Evolutionary conservation across 106 monocot species (phyloP), one percentile per base, ranked within the genome.

Genomic region (Dendrobium nobile): DNA sequence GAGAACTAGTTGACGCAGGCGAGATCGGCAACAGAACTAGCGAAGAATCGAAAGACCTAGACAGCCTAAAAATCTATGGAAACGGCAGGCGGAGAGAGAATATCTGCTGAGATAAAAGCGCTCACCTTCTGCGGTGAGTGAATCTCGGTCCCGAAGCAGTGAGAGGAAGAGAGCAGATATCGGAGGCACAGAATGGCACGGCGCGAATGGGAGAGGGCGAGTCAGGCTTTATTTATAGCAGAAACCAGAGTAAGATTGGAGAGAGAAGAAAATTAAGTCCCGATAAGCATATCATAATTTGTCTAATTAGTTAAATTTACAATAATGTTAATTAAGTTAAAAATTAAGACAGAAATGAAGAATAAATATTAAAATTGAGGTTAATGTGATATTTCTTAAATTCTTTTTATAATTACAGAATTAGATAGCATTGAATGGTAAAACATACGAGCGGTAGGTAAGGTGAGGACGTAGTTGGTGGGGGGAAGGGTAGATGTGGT

Each of bases 151-250:
- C 13, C 81, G 17, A 67, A n/a, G 44, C 22, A 40, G 37, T 6
- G 81, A 54, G 81, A 56, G 74, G 56, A n/a, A 15, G 41, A 56
- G 64, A 65, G 64, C 37, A 47, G 67, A 65, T 64, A 40, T 11
- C 82, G 43, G 51, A 67, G 1, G 41, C 59, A 74, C 59, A 24
- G 59, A 47, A 76, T 47, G 82, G 74, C 74, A 5, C 65, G 65
- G 77, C 64, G 82, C 82, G 82, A 77, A 77, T 77, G 28, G 75
- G 56, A 74, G 16, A 7, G 17, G 56, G 64, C 19, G 82, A 61
- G 41, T 40, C 9, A 6, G 77, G 61, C 47, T 17, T 16, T 82
- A 82, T 82, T 82, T 82, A 82, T 82, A 82, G 82, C 13, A 17
- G n/a, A 40, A 72, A 37, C 37, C 37, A 10, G 64, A 26, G 72